These are phyloP conservation scores for Chamaecyparis obtusa DNA, from an alignment of 75 land plant genomes.

Conservation along the genomic window DNA sequence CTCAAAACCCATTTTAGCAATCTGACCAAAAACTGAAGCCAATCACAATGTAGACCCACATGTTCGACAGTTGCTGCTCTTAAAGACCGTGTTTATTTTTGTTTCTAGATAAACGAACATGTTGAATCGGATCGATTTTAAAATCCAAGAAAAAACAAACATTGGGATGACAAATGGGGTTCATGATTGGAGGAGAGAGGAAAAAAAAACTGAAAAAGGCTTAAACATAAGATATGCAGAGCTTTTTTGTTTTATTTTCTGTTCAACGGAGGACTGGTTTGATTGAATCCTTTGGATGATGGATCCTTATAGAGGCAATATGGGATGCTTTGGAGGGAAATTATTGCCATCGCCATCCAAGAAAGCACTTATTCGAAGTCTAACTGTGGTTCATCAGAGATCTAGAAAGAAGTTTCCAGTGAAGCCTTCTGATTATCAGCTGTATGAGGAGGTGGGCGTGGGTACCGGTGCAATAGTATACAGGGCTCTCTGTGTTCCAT, in stretches of 20 bases:
- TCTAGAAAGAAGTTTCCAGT: slow-evolving; percentile 13
- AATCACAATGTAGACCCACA: background rate
- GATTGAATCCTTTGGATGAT: background rate
- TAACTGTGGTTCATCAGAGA: background rate
- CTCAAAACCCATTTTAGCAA: background rate
- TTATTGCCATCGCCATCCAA: background rate
- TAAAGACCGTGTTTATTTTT: background rate
- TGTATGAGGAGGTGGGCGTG: slow-evolving; percentile 22
- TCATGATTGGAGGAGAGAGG: background rate
- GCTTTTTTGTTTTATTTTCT: background rate
- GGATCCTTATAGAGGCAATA: background rate
- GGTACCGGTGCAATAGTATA: slow-evolving; percentile 18
- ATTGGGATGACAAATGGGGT: background rate
- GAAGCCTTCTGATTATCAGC: slow-evolving; percentile 9
- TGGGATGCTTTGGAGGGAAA: background rate
- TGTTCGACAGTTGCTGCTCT: background rate
- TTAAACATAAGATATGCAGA: background rate
- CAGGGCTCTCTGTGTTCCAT: slow-evolving; percentile 13
- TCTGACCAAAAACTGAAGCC: background rate
- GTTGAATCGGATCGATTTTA: background rate
- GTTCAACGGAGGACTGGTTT: background rate
- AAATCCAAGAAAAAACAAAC: background rate
- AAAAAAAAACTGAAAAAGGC: background rate
- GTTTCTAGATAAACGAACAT: too few relatives aligned
- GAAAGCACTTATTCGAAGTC: background rate